These are phyloP conservation scores for Monsonia emarginata DNA, from an alignment of 441 rosid genomes.

Conservation along the genomic window DNA sequence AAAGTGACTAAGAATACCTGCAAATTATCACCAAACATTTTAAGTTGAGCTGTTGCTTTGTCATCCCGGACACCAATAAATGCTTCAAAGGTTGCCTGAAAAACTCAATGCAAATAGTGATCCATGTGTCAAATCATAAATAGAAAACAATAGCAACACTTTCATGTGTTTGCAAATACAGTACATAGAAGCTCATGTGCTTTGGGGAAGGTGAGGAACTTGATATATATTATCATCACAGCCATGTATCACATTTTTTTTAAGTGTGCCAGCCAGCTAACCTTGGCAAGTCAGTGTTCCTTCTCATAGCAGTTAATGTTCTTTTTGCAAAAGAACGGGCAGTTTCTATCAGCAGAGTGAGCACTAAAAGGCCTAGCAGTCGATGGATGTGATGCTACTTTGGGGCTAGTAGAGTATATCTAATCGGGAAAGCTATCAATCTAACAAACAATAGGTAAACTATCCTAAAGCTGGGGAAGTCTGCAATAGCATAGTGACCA, in stretches of 20 bases:
- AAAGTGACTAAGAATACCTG: constrained; percentile 36
- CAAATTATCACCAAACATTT: constrained; percentile 78
- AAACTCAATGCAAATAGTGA: constrained; percentile 12
- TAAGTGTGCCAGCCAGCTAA: not conserved
- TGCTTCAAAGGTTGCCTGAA: constrained; percentile 78
- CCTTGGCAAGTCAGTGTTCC: not conserved
- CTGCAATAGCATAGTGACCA: not conserved
- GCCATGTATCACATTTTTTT: too few relatives aligned
- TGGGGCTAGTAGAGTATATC: not conserved
- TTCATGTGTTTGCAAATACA: not conserved
- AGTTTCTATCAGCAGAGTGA: not conserved
- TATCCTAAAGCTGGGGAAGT: not conserved
- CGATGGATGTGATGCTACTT: not conserved
- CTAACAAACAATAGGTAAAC: not conserved
- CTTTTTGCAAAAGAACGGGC: not conserved
- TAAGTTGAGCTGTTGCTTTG: constrained; percentile 66
- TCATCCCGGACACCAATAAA: constrained; percentile 83
- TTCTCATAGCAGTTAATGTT: not conserved
- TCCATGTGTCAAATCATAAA: constrained; percentile 9
- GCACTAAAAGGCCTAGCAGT: not conserved
- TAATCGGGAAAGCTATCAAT: too few relatives aligned
- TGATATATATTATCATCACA: too few relatives aligned
- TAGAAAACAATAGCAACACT: not conserved
- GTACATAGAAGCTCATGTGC: not conserved
- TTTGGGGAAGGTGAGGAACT: not conserved